phyloP scores from a whole-genome alignment of 257 asterid genomes.

The Solanum pennellii region DNA sequence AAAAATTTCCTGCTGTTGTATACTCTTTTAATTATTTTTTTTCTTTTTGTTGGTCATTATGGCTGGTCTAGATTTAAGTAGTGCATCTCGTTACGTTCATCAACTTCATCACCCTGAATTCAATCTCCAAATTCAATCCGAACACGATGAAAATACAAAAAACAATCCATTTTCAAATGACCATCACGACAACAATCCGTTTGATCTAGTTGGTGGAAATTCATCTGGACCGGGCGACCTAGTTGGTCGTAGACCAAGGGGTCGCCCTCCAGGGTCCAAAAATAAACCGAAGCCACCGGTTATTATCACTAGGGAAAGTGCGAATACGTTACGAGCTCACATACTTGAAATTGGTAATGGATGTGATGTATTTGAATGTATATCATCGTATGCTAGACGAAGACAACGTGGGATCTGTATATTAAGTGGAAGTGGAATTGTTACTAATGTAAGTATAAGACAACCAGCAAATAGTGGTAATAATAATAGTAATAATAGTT shows the following conservation, averaged over 20 bases:
- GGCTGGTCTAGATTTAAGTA: slow-evolving; percentile 78
- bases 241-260: slow-evolving; percentile 39
- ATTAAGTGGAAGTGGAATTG: slow-evolving; percentile 43
- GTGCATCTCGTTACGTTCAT: slow-evolving; percentile 48
- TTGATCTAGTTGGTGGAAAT: slow-evolving; percentile 11
- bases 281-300: slow-evolving; percentile 47
- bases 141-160: slow-evolving; percentile 19
- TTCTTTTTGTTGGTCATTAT: slow-evolving; percentile 19
- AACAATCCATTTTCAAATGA: slow-evolving; percentile 24
- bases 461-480: slow-evolving; percentile 31
- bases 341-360: slow-evolving; percentile 38
- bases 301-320: slow-evolving; percentile 46
- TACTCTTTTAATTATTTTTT: background rate
- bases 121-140: slow-evolving; percentile 34
- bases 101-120: slow-evolving; percentile 47
- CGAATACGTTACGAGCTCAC: slow-evolving; percentile 46
- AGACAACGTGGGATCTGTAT: slow-evolving; percentile 55
- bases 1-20: background rate
- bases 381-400: slow-evolving; percentile 33
- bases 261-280: slow-evolving; percentile 50
- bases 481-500: background rate
- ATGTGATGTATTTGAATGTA: slow-evolving; percentile 35
- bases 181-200: background rate
- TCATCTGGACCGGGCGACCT: slow-evolving; percentile 27
- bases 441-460: slow-evolving; percentile 34